Percentiles rank a stretch among this genome's conserved stretches.
These are phyloP conservation scores for Ustilago shanxiensis DNA, from an alignment of 1,284 basidiomycete genomes.

Conservation along the genomic window DNA sequence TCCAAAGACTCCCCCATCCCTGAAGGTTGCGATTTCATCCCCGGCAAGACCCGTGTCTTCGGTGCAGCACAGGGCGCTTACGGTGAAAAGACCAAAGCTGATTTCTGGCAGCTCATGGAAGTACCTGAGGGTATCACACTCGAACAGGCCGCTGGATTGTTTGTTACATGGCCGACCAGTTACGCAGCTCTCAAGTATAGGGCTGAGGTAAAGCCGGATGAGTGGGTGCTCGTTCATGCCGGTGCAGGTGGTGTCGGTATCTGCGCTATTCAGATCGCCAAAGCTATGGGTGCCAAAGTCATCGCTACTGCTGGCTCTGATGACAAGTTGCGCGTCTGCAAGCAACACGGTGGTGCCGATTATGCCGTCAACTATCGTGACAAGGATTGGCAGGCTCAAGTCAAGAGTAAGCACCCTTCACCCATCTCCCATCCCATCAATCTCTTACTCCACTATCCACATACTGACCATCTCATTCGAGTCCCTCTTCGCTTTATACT, in stretches of 20 bases:
- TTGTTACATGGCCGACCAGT: conserved; percentile 64
- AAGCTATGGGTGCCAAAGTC: conserved; percentile 61
- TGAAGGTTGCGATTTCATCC: conserved; percentile 81
- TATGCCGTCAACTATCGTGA: conserved; percentile 64
- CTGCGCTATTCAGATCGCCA: conserved; percentile 67
- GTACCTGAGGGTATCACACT: conserved; percentile 78
- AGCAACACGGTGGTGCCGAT: conserved; percentile 60
- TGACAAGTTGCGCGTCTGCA: conserved; percentile 63
- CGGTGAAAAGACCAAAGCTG: conserved; percentile 74
- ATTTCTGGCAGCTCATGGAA: conserved; percentile 73
- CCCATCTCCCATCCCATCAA: neutral
- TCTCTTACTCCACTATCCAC: neutral
- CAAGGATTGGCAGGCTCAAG: conserved; percentile 62
- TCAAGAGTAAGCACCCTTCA: conserved; percentile 49
- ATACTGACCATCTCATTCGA: neutral
- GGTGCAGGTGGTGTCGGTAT: conserved; percentile 86
- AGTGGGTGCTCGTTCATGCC: conserved; percentile 63
- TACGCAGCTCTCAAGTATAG: conserved; percentile 62
- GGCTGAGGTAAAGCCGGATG: conserved; percentile 55
- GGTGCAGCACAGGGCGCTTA: conserved; percentile 85
- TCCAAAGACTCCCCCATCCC: conserved; percentile 83
- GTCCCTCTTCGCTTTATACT: neutral
- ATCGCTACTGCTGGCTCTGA: conserved; percentile 62
- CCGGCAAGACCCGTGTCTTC: conserved; percentile 87
- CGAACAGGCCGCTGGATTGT: conserved; percentile 76